These are phyloP conservation scores for Mycosphaerella sp. DNA, from an alignment of 2,329 filamentous ascomycete genomes.

Conservation along the genomic window DNA sequence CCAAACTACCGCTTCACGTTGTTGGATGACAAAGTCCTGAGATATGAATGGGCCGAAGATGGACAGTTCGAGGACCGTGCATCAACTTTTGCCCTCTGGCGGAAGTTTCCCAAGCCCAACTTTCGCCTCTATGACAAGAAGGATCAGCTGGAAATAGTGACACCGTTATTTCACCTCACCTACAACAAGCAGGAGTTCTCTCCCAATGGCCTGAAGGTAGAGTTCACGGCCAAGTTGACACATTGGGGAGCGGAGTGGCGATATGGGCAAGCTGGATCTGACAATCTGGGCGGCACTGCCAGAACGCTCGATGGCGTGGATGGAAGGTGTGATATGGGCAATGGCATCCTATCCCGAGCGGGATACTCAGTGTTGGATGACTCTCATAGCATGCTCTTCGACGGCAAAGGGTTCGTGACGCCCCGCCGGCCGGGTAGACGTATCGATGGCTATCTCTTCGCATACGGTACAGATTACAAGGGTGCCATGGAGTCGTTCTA, in stretches of 20 bases:
- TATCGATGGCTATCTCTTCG: conserved; percentile 55
- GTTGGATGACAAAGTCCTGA: conserved; percentile 50
- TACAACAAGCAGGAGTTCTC: conserved; percentile 55
- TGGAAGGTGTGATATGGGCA: conserved; percentile 46
- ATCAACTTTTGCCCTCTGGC: conserved; percentile 55
- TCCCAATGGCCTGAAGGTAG: conserved; percentile 44
- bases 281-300: conserved; percentile 45
- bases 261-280: conserved; percentile 43
- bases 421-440: conserved; percentile 43
- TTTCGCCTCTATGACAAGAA: conserved; percentile 46
- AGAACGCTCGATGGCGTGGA: conserved; percentile 51
- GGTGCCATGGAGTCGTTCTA: conserved; percentile 51
- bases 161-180: conserved; percentile 48
- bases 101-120: conserved; percentile 44
- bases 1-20: conserved; percentile 53
- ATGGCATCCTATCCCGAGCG: conserved; percentile 46
- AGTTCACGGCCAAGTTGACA: conserved; percentile 38
- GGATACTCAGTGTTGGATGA: conserved; percentile 53
- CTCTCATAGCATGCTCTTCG: conserved; percentile 51
- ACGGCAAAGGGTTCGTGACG: conserved; percentile 47
- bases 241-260: conserved; percentile 42
- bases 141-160: conserved; percentile 50
- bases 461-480: conserved; percentile 52
- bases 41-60: conserved; percentile 58
- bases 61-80: conserved; percentile 56